Percentiles rank a stretch among this genome's conserved stretches.
Evolutionary conservation across 805 yeast genomes (phyloP).

Genomic region (Lachancea waltii): DNA sequence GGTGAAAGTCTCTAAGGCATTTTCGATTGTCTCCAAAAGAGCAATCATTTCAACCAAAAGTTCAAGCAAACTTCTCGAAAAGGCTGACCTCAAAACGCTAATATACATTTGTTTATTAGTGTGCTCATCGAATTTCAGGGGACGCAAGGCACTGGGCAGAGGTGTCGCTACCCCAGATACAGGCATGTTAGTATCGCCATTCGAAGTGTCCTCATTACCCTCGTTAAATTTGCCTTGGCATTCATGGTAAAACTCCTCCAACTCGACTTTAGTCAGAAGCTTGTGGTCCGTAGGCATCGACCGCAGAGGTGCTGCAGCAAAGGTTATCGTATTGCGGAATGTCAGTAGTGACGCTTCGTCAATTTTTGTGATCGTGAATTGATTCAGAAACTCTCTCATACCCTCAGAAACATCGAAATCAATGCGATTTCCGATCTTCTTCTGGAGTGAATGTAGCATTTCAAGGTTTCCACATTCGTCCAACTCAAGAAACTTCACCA

Average conservation of each 20-base stretch:
- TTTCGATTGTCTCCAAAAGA: conserved; percentile 20
- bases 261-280: conserved; percentile 18
- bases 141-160: conserved; percentile 27
- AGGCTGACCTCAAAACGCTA: conserved; percentile 30
- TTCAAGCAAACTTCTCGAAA: conserved; percentile 26
- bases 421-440: conserved; percentile 29
- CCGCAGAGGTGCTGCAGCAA: conserved; percentile 35
- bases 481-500: conserved; percentile 20
- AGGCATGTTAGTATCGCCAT: conserved; percentile 11
- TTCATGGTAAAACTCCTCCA: conserved; percentile 14
- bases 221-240: conserved; percentile 1
- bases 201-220: conserved; percentile 5
- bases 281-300: conserved; percentile 33
- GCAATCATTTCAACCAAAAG: conserved; percentile 32
- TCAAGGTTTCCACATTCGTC: conserved; percentile 15
- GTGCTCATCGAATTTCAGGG: background rate
- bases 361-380: conserved; percentile 34
- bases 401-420: conserved; percentile 35
- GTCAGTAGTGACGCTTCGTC: conserved; percentile 29
- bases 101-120: conserved; percentile 22
- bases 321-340: conserved; percentile 40
- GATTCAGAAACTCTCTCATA: conserved; percentile 40
- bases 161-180: conserved; percentile 31
- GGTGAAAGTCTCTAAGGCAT: background rate
- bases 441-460: conserved; percentile 20